A percentile compares a stretch with the other conserved stretches of the same genome.
Evolutionary conservation across 768 basidiomycete species (phyloP).

Genomic region (Lentinula lateritia): DNA sequence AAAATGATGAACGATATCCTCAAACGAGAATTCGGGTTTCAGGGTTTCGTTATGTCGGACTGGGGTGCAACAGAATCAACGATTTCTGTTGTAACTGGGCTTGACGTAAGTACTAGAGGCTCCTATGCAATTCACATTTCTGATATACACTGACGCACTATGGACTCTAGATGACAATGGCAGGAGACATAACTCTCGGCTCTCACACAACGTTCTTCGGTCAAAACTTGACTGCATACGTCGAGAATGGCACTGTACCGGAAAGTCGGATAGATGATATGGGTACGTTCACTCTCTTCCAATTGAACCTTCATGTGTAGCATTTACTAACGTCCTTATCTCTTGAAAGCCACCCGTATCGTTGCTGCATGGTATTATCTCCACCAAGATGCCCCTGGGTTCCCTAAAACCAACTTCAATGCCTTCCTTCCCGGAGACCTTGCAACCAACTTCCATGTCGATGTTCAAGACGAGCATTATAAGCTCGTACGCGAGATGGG

Average conservation of each 20-base stretch:
- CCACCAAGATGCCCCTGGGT: constrained; percentile 56
- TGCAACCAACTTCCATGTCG: constrained; percentile 51
- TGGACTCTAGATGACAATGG: constrained; percentile 60
- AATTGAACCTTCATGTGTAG: not conserved
- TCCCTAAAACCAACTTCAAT: constrained; percentile 69
- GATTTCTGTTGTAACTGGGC: constrained; percentile 50
- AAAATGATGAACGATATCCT: constrained; percentile 68
- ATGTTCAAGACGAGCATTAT: constrained; percentile 68
- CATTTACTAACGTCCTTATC: not conserved
- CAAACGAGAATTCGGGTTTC: constrained; percentile 72
- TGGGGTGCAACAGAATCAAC: constrained; percentile 67
- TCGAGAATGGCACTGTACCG: constrained; percentile 69
- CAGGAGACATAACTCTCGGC: constrained; percentile 48
- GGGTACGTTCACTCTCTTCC: constrained; percentile 32
- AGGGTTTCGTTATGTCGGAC: constrained; percentile 73
- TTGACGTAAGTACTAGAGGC: constrained; percentile 44
- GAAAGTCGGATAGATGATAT: constrained; percentile 68
- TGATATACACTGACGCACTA: not conserved
- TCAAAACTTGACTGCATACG: constrained; percentile 59
- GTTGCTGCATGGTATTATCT: constrained; percentile 67
- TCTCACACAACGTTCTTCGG: constrained; percentile 59
- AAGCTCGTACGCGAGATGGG: constrained; percentile 68
- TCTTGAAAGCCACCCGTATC: constrained; percentile 60
- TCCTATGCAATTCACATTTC: not conserved
- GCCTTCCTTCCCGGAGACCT: constrained; percentile 49